Base-by-base conservation (phyloP, 169 alveolate species). In the Plasmodium adleri region DNA sequence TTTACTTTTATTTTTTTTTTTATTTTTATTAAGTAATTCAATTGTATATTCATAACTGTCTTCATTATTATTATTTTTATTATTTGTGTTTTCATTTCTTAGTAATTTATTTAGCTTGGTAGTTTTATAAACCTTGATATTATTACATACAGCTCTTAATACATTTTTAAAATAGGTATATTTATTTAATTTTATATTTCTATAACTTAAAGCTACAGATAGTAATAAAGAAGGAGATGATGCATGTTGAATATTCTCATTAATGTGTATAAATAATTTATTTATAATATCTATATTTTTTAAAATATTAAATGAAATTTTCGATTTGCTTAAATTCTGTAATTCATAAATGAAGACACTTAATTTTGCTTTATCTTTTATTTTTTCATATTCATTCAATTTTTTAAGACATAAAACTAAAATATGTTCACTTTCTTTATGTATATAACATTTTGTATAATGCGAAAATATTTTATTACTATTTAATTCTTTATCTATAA, bases 151-250 rank as follows among this genome's bases (percentile, higher is more conserved):
- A 32, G 45, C 52, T 13, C 80, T 59, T 13, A 80, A 60, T 4
- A 80, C 59, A 71, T 80, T 80, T 47, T 80, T 80, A 80, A 67
- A 80, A 20, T 80, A 80, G 20, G 83, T 66, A 24, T 80, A 80
- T 43, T 68, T 80, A 47, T 80, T 80, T 22, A 80, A 24, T n/a
- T 62, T 56, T 56, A 80, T 39, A 8, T 67, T 50, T 54, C 70
- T 80, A 49, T 80, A 80, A 10, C 90, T 80, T 62, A 80, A 67
- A 2, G 90, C 70, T 4, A 52, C 54, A 0, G 90, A 80, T 13
- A 80, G 60, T 1, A 80, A 58, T 12, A 80, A 24, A 0, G 83
- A 52, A 2, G 90, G 83, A 12, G 89, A 76, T 73, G 68, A 13
- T 15, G 68, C 83, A n/a, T 32, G 20, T 10, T 49, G 62, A 17